Conservation (phyloP, 2,329 filamentous ascomycete species). For the Metarhizium guizhouense region DNA sequence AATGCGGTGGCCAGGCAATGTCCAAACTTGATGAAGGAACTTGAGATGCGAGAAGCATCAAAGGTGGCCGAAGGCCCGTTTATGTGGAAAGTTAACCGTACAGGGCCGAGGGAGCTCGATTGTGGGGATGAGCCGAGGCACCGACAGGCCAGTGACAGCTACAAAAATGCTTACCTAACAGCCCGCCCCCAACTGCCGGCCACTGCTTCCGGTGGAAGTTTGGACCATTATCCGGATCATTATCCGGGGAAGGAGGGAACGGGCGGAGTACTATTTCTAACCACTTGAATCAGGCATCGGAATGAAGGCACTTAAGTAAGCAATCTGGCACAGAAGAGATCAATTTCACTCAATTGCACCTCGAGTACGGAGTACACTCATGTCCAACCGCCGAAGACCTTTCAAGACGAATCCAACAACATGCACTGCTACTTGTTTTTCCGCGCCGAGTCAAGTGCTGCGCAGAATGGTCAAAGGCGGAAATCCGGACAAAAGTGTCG, state of each 20-base stretch:
- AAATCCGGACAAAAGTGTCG: too few species aligned
- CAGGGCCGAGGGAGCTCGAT: slow-evolving; percentile 6
- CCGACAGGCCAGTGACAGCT: not conserved
- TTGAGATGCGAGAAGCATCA: not conserved
- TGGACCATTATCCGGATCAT: not conserved
- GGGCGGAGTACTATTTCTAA: too few species aligned
- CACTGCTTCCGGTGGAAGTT: not conserved
- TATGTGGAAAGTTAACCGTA: slow-evolving; percentile 14
- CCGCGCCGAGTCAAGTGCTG: too few species aligned
- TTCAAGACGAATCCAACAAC: too few species aligned
- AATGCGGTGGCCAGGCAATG: not conserved
- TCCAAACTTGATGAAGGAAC: not conserved
- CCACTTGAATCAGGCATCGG: not conserved
- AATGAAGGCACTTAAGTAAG: not conserved
- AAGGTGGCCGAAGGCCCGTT: slow-evolving; percentile 2
- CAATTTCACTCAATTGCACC: too few species aligned
- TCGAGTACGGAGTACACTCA: too few species aligned
- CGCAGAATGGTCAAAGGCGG: too few species aligned
- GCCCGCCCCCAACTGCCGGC: not conserved
- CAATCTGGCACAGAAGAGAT: too few species aligned
- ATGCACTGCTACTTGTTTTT: too few species aligned
- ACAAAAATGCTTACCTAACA: slow-evolving; percentile 8
- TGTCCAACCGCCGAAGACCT: too few species aligned
- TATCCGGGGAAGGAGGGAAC: not conserved
- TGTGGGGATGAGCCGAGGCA: slow-evolving; percentile 24